Evolutionary conservation across 108 stramenopile species (phyloP), one percentile per base, ranked within the genome.

Genomic region (Pseudonitzschia multistriata): DNA sequence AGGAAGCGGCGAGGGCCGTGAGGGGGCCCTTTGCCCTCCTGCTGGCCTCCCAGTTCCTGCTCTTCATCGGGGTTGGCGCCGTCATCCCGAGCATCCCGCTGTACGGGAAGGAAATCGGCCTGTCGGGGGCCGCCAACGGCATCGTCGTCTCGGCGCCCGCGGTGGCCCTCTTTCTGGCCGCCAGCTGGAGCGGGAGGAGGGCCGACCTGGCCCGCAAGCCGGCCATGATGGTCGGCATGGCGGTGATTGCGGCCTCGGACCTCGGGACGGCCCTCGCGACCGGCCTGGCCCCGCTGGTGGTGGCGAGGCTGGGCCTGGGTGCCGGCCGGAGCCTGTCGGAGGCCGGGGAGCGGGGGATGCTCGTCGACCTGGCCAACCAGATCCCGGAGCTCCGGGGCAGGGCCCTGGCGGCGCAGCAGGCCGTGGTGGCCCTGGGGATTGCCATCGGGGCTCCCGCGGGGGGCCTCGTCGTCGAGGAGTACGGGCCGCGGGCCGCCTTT

Each of bases 141-240:
- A 78, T 91, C 28, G 90, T 88, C 31, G 87, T 91, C 27, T 82
- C 81, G 21, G 84, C 87, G 39, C 90, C 90, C 15, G 87, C 90
- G 28, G 68, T 88, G 1, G 84, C 86, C 0, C 64, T 91, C 13
- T 45, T 91, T n/a, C 31, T 87, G 10, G 31, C 53, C 3, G 80
- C 84, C 49, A 80, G 79, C 34, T 53, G 68, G 45, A 52, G 70
- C 21, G 90, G 87, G 17, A 47, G 64, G 30, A 77, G 55, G 40
- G 90, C 90, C 22, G 90, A 91, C 62, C 29, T 47, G 27, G 85
- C 74, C 17, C 76, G 90, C 17, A 91, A 88, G 61, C 76, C 76
- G 13, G 87, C 90, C 25, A 86, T 91, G 85, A 77, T 88, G 39
- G n/a, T 67, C n/a, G 90, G 90, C 1, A 91, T 91, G 90, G 80